Conservation (phyloP, 1,139 yeast species). For the Hyphopichia wangnamkhiaoensis region DNA sequence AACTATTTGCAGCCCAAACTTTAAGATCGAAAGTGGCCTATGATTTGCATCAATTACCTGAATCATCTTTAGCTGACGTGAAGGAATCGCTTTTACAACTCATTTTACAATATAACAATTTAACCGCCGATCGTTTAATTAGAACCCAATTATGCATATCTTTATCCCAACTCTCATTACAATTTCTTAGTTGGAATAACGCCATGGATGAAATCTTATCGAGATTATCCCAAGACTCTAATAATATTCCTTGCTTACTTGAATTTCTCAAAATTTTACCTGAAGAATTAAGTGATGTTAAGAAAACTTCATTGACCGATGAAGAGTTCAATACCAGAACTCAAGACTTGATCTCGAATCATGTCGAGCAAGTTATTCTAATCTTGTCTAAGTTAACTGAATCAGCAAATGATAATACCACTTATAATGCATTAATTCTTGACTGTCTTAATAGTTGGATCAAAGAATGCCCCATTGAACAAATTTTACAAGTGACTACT, state of each 20-base stretch:
- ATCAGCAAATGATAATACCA: constrained; percentile 14
- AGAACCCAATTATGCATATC: constrained; percentile 81
- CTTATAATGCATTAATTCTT: constrained; percentile 47
- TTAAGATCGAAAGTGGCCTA: constrained; percentile 80
- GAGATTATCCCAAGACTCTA: constrained; percentile 37
- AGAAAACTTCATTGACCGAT: constrained; percentile 76
- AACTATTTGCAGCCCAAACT: constrained; percentile 89
- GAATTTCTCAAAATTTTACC: constrained; percentile 88
- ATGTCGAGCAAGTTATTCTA: constrained; percentile 67
- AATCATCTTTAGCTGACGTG: constrained; percentile 45
- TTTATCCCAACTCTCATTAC: constrained; percentile 79
- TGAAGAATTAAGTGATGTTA: constrained; percentile 81
- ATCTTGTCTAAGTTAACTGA: constrained; percentile 56
- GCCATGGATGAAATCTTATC: constrained; percentile 70
- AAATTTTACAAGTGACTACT: constrained; percentile 60
- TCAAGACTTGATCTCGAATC: constrained; percentile 59
- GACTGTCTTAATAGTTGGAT: constrained; percentile 90
- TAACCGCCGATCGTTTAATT: constrained; percentile 53
- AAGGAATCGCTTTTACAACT: constrained; percentile 64
- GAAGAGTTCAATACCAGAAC: constrained; percentile 74
- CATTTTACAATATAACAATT: constrained; percentile 46
- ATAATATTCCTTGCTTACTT: constrained; percentile 37
- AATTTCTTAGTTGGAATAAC: constrained; percentile 68
- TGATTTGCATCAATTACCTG: constrained; percentile 77
- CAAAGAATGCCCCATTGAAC: constrained; percentile 73